A percentile compares a stretch with the other conserved stretches of the same genome.
phyloP scores from a whole-genome alignment of 345 rosid species.

The Eucalyptus erythrocorys region DNA sequence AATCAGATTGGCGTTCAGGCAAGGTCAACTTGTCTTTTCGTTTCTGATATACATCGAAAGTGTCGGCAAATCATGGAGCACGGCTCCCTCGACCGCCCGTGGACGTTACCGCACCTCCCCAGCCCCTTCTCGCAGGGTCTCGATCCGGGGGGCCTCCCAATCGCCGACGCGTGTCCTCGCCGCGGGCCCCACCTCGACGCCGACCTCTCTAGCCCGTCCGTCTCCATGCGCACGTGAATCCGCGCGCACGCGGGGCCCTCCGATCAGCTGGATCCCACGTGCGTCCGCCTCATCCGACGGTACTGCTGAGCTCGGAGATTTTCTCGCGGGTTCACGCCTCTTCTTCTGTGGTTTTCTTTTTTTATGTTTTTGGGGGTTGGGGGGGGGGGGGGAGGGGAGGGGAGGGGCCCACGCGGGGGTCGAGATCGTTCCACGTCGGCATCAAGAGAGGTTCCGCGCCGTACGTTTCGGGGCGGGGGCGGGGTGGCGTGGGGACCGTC shows the following conservation, averaged over 20 bases:
- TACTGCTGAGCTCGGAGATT: neutral
- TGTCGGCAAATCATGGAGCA: neutral
- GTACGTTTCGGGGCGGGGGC: neutral
- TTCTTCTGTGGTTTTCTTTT: too few species aligned
- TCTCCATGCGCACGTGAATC: neutral
- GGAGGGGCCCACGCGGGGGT: neutral
- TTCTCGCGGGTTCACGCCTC: neutral
- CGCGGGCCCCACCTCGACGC: neutral
- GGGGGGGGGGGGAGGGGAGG: too few species aligned
- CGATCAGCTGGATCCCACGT: neutral
- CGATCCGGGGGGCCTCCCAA: neutral
- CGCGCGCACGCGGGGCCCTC: neutral
- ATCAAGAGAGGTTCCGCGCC: neutral
- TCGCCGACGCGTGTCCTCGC: slow-evolving; percentile 1
- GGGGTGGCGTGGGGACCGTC: neutral
- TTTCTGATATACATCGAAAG: neutral
- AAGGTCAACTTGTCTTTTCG: neutral
- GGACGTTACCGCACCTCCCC: neutral
- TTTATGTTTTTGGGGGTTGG: too few species aligned
- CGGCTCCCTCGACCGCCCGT: neutral
- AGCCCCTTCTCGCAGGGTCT: neutral
- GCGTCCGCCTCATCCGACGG: neutral
- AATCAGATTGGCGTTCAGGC: neutral
- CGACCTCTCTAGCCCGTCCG: neutral
- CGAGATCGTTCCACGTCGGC: slow-evolving; percentile 8